Conservation (phyloP, 1,284 basidiomycete species). For the Ustilago xerochloae region DNA sequence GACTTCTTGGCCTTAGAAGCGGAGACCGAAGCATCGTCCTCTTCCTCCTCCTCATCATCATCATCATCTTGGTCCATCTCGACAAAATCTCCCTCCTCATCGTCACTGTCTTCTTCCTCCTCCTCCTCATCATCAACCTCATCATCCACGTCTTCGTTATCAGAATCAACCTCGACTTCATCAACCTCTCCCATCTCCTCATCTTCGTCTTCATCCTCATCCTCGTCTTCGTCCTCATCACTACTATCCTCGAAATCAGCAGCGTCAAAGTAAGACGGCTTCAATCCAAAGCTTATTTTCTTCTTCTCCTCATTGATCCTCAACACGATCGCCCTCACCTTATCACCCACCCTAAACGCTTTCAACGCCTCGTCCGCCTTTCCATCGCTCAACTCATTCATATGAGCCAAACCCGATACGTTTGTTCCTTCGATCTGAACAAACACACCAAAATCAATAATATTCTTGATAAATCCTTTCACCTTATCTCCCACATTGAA, state of each 20-base stretch:
- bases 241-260: slow-evolving; percentile 67
- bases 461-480: slow-evolving; percentile 67
- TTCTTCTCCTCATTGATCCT: slow-evolving; percentile 79
- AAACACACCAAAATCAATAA: slow-evolving; percentile 91
- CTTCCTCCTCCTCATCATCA: slow-evolving; percentile 40
- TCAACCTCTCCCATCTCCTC: slow-evolving; percentile 56
- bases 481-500: slow-evolving; percentile 68
- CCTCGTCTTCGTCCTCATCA: slow-evolving; percentile 70
- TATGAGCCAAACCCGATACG: slow-evolving; percentile 91
- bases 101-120: slow-evolving; percentile 48
- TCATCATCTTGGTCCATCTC: slow-evolving; percentile 62
- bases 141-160: slow-evolving; percentile 33
- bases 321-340: slow-evolving; percentile 82
- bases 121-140: slow-evolving; percentile 36
- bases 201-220: slow-evolving; percentile 46
- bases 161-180: slow-evolving; percentile 70
- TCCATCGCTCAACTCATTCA: slow-evolving; percentile 68
- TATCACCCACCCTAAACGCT: slow-evolving; percentile 86
- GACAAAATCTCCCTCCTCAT: slow-evolving; percentile 31
- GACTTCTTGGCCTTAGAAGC: slow-evolving; percentile 22
- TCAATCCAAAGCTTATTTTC: slow-evolving; percentile 86
- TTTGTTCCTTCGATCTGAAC: slow-evolving; percentile 85
- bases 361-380: slow-evolving; percentile 75
- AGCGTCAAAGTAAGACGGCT: slow-evolving; percentile 82
- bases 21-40: slow-evolving; percentile 28